Percentiles rank a stretch among this genome's conserved stretches.
These are phyloP conservation scores for Balansia obtecta DNA, from an alignment of 2,329 filamentous ascomycete genomes.

Conservation along the genomic window DNA sequence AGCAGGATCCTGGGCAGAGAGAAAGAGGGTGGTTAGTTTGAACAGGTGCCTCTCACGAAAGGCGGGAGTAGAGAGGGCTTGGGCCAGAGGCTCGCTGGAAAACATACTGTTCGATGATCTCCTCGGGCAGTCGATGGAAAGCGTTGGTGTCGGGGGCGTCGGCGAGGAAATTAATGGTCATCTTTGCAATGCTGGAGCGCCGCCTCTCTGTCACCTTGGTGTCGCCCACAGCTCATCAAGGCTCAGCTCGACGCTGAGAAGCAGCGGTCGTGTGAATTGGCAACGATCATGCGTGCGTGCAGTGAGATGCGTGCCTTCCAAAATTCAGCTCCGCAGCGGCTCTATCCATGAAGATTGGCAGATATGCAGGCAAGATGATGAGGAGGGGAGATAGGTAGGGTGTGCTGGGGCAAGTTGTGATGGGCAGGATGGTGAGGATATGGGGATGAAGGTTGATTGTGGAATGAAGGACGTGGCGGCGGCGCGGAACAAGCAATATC, in stretches of 20 bases:
- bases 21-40: neutral
- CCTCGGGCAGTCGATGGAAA: slow-evolving; percentile 49
- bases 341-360: too few species aligned
- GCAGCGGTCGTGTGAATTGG: neutral
- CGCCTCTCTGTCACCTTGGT: slow-evolving; percentile 16
- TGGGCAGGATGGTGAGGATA: too few species aligned
- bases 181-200: slow-evolving; percentile 23
- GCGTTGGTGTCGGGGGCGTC: slow-evolving; percentile 19
- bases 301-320: neutral
- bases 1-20: slow-evolving; percentile 46
- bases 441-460: neutral
- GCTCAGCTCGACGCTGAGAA: slow-evolving; percentile 10
- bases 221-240: slow-evolving; percentile 21
- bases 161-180: slow-evolving; percentile 14
- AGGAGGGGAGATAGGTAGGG: too few species aligned
- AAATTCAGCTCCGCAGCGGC: neutral
- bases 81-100: neutral
- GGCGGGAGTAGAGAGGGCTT: neutral
- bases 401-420: too few species aligned
- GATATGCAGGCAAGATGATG: too few species aligned
- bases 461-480: neutral
- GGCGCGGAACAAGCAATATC: too few species aligned
- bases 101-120: slow-evolving; percentile 54
- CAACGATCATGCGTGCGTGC: neutral
- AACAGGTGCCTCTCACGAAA: neutral